Evolutionary conservation across 108 stramenopile species (phyloP), one percentile per base, ranked within the genome.

Genomic region (Fragilaria radians): DNA sequence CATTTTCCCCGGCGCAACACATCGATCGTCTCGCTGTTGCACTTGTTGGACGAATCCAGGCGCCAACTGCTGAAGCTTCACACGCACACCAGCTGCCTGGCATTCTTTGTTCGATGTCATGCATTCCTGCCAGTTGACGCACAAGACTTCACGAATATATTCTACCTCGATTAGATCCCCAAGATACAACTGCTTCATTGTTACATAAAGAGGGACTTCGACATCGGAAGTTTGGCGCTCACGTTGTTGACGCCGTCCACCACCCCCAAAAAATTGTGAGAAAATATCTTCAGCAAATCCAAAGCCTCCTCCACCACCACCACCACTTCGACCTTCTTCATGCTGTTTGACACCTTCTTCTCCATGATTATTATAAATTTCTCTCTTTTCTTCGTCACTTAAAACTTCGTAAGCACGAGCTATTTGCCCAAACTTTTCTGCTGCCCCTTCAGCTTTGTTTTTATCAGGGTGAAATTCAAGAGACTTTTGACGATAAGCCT

Each of bases 1-100:
- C 80, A 85, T 86, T 62, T 96, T 94, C 9, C 97, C 97, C 1
- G 76, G 88, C 7, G 94, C 90, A 14, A 96, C 82, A 66, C 97
- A 98, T 33, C 83, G 84, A 5, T 92, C 90, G 65, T 98, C 97
- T 1, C 74, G 63, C 52, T 87, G 77, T 57, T 96, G 97, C 5
- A 95, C 82, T 72, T 97, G 95, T 77, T 98, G 97, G 5, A 98
- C 95, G 79, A 98, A 97, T 24, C 97, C 97, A 9, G 97, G 97
- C 0, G 95, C 97, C 58, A 98, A 81, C 70, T 98, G 97, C 61
- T 96, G 94, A 67, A 89, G 77, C 27, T 77, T 61, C 23, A 97
- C 76, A 26, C 75, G 72, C 14, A 94, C 81, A 19, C 97, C 97
- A 1, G 88, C 84, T 27, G 95, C 97, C 31, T 92, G 87, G 72